A percentile compares a stretch with the other conserved stretches of the same genome.
phyloP scores from a whole-genome alignment of 495 filamentous ascomycete genomes.

The Lichina pygmaea region DNA sequence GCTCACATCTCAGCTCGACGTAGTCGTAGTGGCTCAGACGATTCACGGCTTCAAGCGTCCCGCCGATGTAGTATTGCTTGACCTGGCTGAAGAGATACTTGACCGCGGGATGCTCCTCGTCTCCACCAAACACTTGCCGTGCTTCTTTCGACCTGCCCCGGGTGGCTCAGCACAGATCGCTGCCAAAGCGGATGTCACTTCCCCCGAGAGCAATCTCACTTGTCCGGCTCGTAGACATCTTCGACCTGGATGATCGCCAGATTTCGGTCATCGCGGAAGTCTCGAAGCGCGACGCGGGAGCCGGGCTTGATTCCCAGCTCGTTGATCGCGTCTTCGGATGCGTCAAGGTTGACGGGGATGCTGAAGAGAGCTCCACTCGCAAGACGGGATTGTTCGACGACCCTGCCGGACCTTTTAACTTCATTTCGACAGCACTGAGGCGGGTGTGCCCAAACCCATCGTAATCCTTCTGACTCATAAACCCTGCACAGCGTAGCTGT shows the following conservation, averaged over 20 bases:
- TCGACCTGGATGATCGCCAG: constrained; percentile 88
- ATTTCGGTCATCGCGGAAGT: constrained; percentile 89
- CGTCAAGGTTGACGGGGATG: constrained; percentile 89
- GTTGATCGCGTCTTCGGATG: constrained; percentile 43
- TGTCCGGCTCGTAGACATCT: constrained; percentile 88
- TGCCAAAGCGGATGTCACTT: background rate
- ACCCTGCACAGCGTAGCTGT: constrained; percentile 25
- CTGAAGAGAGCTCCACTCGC: constrained; percentile 78
- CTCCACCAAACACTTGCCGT: constrained; percentile 82
- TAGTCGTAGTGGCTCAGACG: constrained; percentile 96
- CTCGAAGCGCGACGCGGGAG: constrained; percentile 59
- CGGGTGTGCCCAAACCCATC: constrained; percentile 31
- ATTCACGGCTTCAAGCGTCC: constrained; percentile 84
- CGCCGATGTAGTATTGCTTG: constrained; percentile 77
- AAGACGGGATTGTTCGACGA: constrained; percentile 65
- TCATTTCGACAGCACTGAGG: constrained; percentile 3
- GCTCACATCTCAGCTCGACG: constrained; percentile 75
- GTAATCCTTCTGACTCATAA: constrained; percentile 93
- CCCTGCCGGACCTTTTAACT: constrained; percentile 22
- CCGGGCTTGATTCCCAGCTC: constrained; percentile 49
- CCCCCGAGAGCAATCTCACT: constrained; percentile 28
- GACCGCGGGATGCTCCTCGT: constrained; percentile 78
- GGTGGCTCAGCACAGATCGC: constrained; percentile 4
- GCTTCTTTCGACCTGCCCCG: constrained; percentile 51
- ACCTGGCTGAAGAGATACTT: constrained; percentile 60